Percentiles rank a stretch among this genome's conserved stretches.
Evolutionary conservation across 805 yeast genomes (phyloP).

Genomic region (Hemisphaericaspora nanyangensis): DNA sequence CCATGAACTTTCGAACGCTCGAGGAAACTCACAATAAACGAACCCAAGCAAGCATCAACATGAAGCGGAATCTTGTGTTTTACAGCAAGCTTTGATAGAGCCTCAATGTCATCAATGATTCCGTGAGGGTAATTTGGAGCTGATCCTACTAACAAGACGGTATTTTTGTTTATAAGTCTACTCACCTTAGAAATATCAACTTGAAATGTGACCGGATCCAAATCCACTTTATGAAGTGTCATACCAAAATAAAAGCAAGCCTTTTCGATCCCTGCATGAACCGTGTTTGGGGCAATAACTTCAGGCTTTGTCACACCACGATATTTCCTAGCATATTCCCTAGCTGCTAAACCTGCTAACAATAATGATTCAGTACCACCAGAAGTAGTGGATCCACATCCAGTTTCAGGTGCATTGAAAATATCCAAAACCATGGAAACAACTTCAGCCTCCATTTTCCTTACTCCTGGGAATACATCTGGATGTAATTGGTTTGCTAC

Average conservation of each 20-base stretch:
- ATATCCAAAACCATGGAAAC: conserved; percentile 83
- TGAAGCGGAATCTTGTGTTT: conserved; percentile 77
- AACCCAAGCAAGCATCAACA: conserved; percentile 94
- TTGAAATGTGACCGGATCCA: conserved; percentile 63
- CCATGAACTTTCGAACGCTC: conserved; percentile 53
- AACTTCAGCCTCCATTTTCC: conserved; percentile 95
- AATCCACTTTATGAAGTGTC: conserved; percentile 73
- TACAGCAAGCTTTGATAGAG: conserved; percentile 62
- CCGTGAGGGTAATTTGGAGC: conserved; percentile 99
- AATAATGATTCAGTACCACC: conserved; percentile 96
- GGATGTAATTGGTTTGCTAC: conserved; percentile 96
- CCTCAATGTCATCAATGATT: conserved; percentile 82
- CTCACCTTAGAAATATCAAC: conserved; percentile 64
- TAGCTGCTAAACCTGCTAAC: conserved; percentile 83
- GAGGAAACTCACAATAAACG: conserved; percentile 81
- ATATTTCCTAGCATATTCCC: conserved; percentile 61
- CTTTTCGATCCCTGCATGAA: conserved; percentile 94
- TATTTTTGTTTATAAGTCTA: conserved; percentile 67
- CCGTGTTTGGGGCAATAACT: conserved; percentile 81
- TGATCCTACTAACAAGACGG: conserved; percentile 83
- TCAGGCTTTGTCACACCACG: conserved; percentile 70
- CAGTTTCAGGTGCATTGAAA: conserved; percentile 68
- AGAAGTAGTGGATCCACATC: conserved; percentile 74
- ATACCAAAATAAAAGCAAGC: conserved; percentile 90
- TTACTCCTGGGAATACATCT: conserved; percentile 92